Conservation (phyloP, 1,284 basidiomycete species). For the Exobasidium rhododendri region DNA sequence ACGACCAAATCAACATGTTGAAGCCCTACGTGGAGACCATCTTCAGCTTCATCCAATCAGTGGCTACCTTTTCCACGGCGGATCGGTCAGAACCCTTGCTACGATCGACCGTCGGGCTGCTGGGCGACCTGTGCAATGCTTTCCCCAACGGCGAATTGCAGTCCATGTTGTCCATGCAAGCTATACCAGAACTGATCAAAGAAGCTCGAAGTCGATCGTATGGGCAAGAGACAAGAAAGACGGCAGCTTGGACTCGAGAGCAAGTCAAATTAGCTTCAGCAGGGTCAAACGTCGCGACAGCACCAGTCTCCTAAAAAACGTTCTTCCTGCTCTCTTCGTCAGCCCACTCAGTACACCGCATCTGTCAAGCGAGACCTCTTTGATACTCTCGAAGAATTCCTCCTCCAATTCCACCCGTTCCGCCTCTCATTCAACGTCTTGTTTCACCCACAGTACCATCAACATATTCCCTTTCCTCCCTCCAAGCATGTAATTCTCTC, state of each 20-base stretch:
- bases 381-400: background rate
- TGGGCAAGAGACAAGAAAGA: slow-evolving; percentile 58
- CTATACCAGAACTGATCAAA: slow-evolving; percentile 77
- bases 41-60: slow-evolving; percentile 76
- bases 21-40: slow-evolving; percentile 73
- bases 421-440: slow-evolving; percentile 1
- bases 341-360: background rate
- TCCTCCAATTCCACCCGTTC: background rate
- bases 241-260: slow-evolving; percentile 62
- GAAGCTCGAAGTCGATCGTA: slow-evolving; percentile 59
- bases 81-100: slow-evolving; percentile 77
- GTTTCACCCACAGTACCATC: too few relatives aligned
- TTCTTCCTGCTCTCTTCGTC: background rate
- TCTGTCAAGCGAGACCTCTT: background rate
- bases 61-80: slow-evolving; percentile 68
- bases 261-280: slow-evolving; percentile 48
- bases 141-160: slow-evolving; percentile 61
- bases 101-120: slow-evolving; percentile 73
- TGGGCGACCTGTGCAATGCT: slow-evolving; percentile 86
- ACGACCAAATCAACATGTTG: slow-evolving; percentile 69
- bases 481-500: too few relatives aligned
- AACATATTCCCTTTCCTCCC: too few relatives aligned
- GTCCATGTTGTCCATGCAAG: slow-evolving; percentile 71
- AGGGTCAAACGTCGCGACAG: background rate
- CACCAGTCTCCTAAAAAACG: too few relatives aligned